A percentile compares a stretch with the other conserved stretches of the same genome.
phyloP scores from a whole-genome alignment of 805 yeast species.

The Monosporozyma yasuniensis region DNA sequence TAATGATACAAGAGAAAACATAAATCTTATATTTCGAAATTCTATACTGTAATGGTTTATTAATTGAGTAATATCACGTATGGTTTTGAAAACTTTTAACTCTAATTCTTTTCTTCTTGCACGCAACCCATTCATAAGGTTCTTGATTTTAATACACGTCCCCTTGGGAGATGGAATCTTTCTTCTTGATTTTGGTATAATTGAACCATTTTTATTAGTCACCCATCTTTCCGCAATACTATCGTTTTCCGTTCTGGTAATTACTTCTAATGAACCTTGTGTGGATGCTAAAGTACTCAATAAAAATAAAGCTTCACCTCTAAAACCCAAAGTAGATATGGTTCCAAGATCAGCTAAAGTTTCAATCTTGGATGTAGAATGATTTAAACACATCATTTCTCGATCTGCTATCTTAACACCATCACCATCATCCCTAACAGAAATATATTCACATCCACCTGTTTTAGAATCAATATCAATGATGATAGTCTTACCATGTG shows the following conservation, averaged over 20 bases:
- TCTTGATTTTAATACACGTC: constrained; percentile 29
- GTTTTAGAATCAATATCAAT: constrained; percentile 34
- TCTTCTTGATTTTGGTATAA: constrained; percentile 10
- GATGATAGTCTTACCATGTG: constrained; percentile 26
- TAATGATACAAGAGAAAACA: constrained; percentile 14
- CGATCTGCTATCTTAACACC: constrained; percentile 31
- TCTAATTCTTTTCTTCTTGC: constrained; percentile 29
- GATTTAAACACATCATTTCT: constrained; percentile 30
- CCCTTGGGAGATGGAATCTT: constrained; percentile 29
- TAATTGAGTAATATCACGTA: constrained; percentile 20
- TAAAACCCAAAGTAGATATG: constrained; percentile 35
- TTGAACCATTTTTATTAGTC: constrained; percentile 25
- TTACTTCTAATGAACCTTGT: constrained; percentile 25
- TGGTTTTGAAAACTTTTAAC: constrained; percentile 19
- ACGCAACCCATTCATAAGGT: constrained; percentile 28
- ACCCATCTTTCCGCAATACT: constrained; percentile 31
- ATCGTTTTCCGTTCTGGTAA: constrained; percentile 28
- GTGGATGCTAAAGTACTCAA: constrained; percentile 25
- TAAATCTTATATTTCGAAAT: constrained; percentile 27
- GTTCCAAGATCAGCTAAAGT: constrained; percentile 24
- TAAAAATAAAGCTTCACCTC: constrained; percentile 42
- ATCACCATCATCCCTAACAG: constrained; percentile 35
- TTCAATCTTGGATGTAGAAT: constrained; percentile 37
- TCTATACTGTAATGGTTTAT: constrained; percentile 29
- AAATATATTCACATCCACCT: constrained; percentile 30